Evolutionary conservation across 108 stramenopile genomes (phyloP).

Genomic region (Pseudonitzschia delicatissima): DNA sequence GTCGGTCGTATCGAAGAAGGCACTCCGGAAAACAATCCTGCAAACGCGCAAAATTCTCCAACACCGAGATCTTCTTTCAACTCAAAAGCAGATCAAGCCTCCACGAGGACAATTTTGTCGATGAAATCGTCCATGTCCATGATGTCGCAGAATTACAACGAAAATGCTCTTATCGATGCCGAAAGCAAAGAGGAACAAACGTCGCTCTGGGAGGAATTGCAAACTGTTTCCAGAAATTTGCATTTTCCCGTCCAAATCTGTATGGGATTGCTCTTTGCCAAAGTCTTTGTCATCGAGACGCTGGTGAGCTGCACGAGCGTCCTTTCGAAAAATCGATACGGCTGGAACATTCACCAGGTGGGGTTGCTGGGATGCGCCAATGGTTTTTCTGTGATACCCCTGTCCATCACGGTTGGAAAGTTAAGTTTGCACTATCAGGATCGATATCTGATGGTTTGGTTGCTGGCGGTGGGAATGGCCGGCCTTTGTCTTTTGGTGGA

Average conservation of each 20-base stretch:
- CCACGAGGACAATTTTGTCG: not conserved
- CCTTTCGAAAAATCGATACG: constrained; percentile 80
- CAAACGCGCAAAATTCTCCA: too few species aligned
- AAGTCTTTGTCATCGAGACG: constrained; percentile 81
- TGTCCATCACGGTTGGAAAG: constrained; percentile 67
- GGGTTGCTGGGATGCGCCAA: constrained; percentile 74
- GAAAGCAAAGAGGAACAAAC: not conserved
- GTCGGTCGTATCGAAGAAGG: not conserved
- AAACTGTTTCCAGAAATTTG: constrained; percentile 30
- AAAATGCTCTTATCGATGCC: not conserved
- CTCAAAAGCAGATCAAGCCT: constrained; percentile 7
- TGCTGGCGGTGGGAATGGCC: constrained; percentile 42
- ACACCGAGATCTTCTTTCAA: not conserved
- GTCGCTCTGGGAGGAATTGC: constrained; percentile 8
- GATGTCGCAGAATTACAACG: not conserved
- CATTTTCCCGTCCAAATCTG: constrained; percentile 58
- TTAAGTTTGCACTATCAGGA: constrained; percentile 59
- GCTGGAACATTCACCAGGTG: constrained; percentile 76
- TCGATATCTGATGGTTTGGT: constrained; percentile 47
- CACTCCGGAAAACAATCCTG: too few species aligned
- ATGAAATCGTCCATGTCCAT: constrained; percentile 1
- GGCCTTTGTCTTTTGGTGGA: constrained; percentile 68
- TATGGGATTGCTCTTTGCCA: constrained; percentile 71
- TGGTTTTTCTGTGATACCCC: constrained; percentile 75
- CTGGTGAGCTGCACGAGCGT: constrained; percentile 71